Base-by-base conservation (phyloP, 164 flowering plant genomes). In the Protea cynaroides region DNA sequence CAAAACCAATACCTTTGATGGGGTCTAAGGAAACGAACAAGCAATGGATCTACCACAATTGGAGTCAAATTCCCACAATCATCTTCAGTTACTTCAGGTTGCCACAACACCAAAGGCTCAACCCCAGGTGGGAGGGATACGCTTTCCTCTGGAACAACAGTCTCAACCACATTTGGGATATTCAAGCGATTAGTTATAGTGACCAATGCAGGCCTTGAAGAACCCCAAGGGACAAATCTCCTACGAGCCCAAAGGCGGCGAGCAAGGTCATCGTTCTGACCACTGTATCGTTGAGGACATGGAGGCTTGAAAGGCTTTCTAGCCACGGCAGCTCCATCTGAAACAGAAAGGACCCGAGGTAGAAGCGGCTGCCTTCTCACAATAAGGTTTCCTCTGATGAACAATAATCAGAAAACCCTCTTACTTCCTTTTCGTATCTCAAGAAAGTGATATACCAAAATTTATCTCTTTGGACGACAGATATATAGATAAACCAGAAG, bases 301-400 rank as follows among this genome's bases (percentile, higher is more conserved):
- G 99, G 97, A 25, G 97, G 97, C 62, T 92, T 92, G 63, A 92
- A 95, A 2, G 99, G 97, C 74, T 86, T 92, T 61, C 99, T 83
- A 59, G 92, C 87, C 55, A 82, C 83, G 5, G 90, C 93, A 40
- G 91, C 95, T 34, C 86, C 93, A 49, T 86, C 90, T 29, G 85
- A 66, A 58, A 92, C 94, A 17, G 94, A 85, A 55, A 88, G 89
- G 44, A 91, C 95, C 59, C 90, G 79, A 18, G 97, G 99, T 66
- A 95, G 81, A 44, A 88, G 71, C 2, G 97, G 62, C 64, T 89
- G 97, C 69, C 99, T 81, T 70, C 61, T 84, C 76, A 90, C 96
- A 21, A 84, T 84, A 17, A 95, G 92, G 73, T 82, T 83, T 49
- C 97, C 99, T 70, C 99, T 95, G 76, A 50, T n/a, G 64, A 65